Evolutionary conservation across 1,284 basidiomycete species (phyloP).

Genomic region (Heliocybe sulcata): DNA sequence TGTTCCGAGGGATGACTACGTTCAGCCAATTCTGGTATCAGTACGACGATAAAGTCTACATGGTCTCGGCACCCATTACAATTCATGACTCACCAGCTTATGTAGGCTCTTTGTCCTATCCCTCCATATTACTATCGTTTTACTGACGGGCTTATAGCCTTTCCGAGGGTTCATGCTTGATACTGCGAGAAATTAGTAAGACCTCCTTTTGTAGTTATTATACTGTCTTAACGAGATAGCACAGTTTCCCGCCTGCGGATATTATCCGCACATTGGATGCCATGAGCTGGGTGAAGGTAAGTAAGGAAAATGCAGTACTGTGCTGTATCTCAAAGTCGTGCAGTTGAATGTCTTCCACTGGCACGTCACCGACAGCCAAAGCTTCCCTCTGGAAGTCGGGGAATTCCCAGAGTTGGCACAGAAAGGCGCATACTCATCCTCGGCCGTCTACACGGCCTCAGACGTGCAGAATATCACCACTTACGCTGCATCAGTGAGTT

Average conservation of each 20-base stretch:
- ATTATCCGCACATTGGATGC: constrained; percentile 74
- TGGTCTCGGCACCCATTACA: constrained; percentile 48
- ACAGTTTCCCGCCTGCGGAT: constrained; percentile 58
- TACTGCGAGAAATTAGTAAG: constrained; percentile 59
- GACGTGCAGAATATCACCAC: constrained; percentile 59
- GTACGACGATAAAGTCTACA: constrained; percentile 40
- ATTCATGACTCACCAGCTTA: constrained; percentile 63
- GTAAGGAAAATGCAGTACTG: constrained; percentile 7
- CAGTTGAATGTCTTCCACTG: constrained; percentile 73
- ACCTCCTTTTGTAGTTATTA: constrained; percentile 6
- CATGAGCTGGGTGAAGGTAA: constrained; percentile 83
- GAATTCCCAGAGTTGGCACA: constrained; percentile 54
- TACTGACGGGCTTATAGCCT: constrained; percentile 31
- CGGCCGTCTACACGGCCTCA: constrained; percentile 47
- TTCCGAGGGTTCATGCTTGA: constrained; percentile 83
- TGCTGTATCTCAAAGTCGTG: constrained; percentile 4
- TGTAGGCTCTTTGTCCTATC: constrained; percentile 26
- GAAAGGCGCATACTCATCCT: constrained; percentile 60
- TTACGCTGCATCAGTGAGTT: constrained; percentile 65
- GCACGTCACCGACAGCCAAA: constrained; percentile 74
- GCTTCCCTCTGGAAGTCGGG: constrained; percentile 67
- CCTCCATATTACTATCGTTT: constrained; percentile 7
- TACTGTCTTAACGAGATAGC: neutral
- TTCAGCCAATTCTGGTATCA: constrained; percentile 77
- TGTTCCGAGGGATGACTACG: constrained; percentile 78